Percentiles rank a stretch among this genome's conserved stretches.
phyloP scores from a whole-genome alignment of 2,329 filamentous ascomycete species.

The Lachnellula cervina region DNA sequence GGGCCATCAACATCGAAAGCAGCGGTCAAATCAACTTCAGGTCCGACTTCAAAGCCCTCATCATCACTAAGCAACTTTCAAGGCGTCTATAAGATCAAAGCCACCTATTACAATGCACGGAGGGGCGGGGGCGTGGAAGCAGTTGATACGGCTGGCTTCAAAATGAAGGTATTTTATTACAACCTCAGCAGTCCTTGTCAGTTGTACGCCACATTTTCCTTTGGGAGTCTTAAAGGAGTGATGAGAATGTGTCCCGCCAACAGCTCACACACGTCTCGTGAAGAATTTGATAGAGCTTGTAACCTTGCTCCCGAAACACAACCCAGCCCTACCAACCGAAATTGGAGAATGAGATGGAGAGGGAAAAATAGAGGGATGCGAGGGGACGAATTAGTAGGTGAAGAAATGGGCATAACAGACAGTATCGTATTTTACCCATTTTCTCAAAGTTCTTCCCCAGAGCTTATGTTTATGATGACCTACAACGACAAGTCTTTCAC shows the following conservation, averaged over 20 bases:
- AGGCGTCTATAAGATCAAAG: too few relatives aligned
- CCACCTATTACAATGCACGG: too few relatives aligned
- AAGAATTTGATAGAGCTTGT: background rate
- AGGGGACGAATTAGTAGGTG: background rate
- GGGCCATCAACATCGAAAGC: too few relatives aligned
- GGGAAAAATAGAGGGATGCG: background rate
- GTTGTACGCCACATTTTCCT: background rate
- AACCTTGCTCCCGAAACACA: background rate
- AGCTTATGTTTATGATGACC: background rate
- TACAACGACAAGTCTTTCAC: background rate
- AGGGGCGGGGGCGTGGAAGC: too few relatives aligned
- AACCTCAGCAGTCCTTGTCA: background rate
- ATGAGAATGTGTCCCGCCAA: background rate
- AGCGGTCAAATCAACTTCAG: too few relatives aligned
- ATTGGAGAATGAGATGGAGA: conserved; percentile 1
- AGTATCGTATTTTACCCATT: background rate
- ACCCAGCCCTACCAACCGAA: background rate
- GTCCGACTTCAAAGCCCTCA: too few relatives aligned
- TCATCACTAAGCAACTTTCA: too few relatives aligned
- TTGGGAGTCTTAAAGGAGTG: background rate
- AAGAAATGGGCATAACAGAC: background rate
- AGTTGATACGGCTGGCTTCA: background rate
- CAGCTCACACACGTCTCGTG: background rate
- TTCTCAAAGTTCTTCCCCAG: background rate
- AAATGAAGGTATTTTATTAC: background rate